Evolutionary conservation across 345 rosid genomes (phyloP).

Genomic region (Populus davidiana): DNA sequence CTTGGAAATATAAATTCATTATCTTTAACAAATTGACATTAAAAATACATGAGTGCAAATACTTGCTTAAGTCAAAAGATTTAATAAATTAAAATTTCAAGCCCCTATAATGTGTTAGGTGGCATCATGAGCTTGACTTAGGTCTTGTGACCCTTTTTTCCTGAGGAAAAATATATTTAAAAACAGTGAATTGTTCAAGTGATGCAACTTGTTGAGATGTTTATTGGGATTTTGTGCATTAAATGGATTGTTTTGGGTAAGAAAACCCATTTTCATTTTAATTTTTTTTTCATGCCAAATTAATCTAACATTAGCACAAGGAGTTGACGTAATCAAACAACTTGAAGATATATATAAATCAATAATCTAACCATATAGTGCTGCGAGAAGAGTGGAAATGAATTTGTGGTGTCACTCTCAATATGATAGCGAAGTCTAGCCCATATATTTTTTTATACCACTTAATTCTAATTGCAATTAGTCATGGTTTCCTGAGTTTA

Average conservation of each 20-base stretch:
- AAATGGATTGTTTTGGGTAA: not conserved
- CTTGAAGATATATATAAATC: not conserved
- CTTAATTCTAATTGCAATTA: not conserved
- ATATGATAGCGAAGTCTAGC: not conserved
- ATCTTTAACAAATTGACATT: no score
- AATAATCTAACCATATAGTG: not conserved
- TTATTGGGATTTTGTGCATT: no score
- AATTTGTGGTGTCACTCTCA: conserved; percentile 13
- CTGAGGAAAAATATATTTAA: no score
- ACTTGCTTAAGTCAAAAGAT: no score
- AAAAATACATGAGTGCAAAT: no score
- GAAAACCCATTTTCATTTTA: not conserved
- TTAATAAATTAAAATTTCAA: no score
- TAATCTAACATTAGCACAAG: not conserved
- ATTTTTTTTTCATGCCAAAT: not conserved
- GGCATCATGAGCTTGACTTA: no score
- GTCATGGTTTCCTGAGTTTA: not conserved
- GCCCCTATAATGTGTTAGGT: no score
- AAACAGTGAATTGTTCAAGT: no score
- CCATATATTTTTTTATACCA: not conserved
- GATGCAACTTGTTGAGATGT: no score
- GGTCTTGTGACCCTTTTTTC: no score
- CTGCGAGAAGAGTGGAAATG: conserved; percentile 21
- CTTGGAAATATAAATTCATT: no score
- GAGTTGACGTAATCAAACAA: not conserved